Evolutionary conservation across 768 basidiomycete species (phyloP), one percentile per base, ranked within the genome.

Genomic region (Udeniomyces megalosporus): DNA sequence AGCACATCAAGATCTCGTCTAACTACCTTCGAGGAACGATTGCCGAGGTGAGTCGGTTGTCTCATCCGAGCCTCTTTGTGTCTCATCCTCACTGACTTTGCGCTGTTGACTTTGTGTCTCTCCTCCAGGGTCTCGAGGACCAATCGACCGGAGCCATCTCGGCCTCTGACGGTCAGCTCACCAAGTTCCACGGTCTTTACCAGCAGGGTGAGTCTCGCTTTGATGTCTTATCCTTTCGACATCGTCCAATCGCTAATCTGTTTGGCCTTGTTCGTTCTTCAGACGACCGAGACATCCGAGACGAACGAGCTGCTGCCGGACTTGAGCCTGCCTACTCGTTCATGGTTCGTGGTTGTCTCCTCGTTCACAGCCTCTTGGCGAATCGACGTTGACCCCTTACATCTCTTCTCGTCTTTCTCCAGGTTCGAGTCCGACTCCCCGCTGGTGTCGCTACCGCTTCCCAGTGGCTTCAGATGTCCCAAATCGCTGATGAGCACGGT

Each of bases 1-100:
- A 99, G 75, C 90, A 97, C 74, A 96, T 97, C 80, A 99, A 97
- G 77, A 95, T 87, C 52, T 91, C 93, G 5, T 89, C 86, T 51
- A 82, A 84, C 60, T 96, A 85, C 76, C 80, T 96, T 24, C 86
- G 95, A 58, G 95, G 95, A 2, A 97, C 95, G 42, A 97, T 99
- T 72, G 78, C 77, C 0, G 92, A 97, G 61, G 61, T 62, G 24
- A 54, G 61, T 14, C n/a, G 10, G 10, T 45, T 45, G 7, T 4
- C 24, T 8, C 14, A 2, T 24, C 11, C 34, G 11, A n/a, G 28
- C 22, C 8, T 52, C 50, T n/a, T 42, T 44, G 22, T 32, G 7
- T 28, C 26, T 12, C n/a, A n/a, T n/a, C n/a, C n/a, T n/a, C n/a
- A n/a, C n/a, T 26, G 4, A 3, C 42, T 57, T 17, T 42, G 17